Evolutionary conservation across 257 asterid genomes (phyloP).

Genomic region (Gynochthodes officinalis): DNA sequence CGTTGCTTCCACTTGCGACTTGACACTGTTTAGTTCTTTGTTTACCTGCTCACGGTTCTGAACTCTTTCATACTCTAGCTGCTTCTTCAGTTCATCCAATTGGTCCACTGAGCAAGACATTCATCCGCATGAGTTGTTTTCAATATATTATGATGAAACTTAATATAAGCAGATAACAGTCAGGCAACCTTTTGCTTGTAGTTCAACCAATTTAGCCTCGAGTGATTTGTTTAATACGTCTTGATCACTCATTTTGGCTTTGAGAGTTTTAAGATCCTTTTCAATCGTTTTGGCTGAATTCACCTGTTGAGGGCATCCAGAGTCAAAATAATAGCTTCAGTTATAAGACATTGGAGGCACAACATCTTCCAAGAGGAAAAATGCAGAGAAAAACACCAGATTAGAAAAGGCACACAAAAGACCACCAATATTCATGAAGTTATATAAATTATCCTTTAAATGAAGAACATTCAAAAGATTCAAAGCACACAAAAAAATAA

Average conservation of each 20-base stretch:
- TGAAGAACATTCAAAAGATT: background rate
- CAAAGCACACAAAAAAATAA: background rate
- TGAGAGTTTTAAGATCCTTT: conserved; percentile 70
- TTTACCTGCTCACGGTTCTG: conserved; percentile 38
- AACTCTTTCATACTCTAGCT: conserved; percentile 57
- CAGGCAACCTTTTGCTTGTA: conserved; percentile 62
- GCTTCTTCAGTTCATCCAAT: conserved; percentile 50
- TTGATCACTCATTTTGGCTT: conserved; percentile 62
- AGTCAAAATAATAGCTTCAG: background rate
- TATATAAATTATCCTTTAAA: background rate
- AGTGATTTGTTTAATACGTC: conserved; percentile 58
- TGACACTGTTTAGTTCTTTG: conserved; percentile 60
- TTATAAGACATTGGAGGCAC: background rate
- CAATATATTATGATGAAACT: conserved; percentile 6
- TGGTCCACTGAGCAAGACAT: conserved; percentile 48
- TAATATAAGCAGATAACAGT: conserved; percentile 18
- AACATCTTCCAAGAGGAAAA: background rate
- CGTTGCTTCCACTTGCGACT: conserved; percentile 55
- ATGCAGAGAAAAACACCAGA: background rate
- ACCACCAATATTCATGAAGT: background rate
- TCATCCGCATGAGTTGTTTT: conserved; percentile 12
- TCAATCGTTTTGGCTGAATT: conserved; percentile 67
- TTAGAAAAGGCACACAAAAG: background rate
- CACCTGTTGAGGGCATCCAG: conserved; percentile 38
- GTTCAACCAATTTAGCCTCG: conserved; percentile 61